Evolutionary conservation across 2,329 filamentous ascomycete genomes (phyloP), one percentile per base, ranked within the genome.

Genomic region (Penicillium occitanis): DNA sequence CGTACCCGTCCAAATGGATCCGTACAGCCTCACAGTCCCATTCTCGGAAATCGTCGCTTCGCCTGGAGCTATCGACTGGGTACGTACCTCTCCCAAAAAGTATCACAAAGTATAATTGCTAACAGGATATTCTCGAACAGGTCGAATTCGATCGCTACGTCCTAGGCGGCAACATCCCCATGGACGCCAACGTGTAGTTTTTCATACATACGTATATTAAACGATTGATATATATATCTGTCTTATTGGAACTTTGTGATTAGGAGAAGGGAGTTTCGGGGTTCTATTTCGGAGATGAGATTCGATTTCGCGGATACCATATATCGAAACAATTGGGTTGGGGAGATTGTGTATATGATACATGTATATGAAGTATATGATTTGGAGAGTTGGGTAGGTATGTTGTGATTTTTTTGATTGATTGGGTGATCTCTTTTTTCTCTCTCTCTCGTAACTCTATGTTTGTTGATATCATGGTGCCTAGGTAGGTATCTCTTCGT

Each of bases 21-120:
- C 61, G 22, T 64, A 64, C 35, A 67, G 17, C 40, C 57, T 67
- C 17, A 42, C 55, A 14, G 22, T 67, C n/a, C 65, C 65, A 28
- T 67, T 67, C 44, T 64, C 61, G 25, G 65, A 67, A 64, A 67
- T 67, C 17, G 62, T 67, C 22, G 55, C 65, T 33, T 67, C 65
- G 44, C 65, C 65, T 10, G 62, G 62, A 35, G 65, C 61, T 35
- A 67, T 67, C 17, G 62, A 67, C 19, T 67, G 65, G 65, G 65
- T 67, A 62, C 48, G 48, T 7, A 7, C 2, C 14, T n/a, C 8
- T 14, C 0, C n/a, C 19, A 11, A 8, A 5, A 46, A 11, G n/a
- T 0, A 14, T n/a, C 4, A n/a, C 10, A 7, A 17, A 70, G 68
- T 13, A 65, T 25, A 14, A 44, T 42, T 40, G 22, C 50, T 58